Evolutionary conservation across 345 rosid genomes (phyloP), one percentile per base, ranked within the genome.

Genomic region (Erysimum cheiranthoides): DNA sequence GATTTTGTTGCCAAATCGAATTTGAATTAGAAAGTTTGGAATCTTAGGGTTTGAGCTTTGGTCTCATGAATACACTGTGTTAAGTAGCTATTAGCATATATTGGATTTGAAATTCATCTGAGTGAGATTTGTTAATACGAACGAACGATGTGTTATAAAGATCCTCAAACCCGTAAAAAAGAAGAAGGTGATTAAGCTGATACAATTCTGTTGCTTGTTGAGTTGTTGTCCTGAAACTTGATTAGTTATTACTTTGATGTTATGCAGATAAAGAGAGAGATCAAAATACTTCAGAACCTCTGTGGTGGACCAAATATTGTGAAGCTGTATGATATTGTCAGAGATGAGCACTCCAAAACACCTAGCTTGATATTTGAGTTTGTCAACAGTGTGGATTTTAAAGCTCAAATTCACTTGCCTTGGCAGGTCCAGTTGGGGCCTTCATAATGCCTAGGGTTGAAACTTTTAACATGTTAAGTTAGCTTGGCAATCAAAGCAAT

Each of bases 91-190:
- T 12, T 43, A 43, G 47, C 47, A 43, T 13, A 5, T 42, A 1
- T 12, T 6, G 18, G 17, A 30, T 6, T 54, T 13, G 0, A 14
- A 14, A 30, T 54, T 34, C 4, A 30, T 7, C 3, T 30, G 38
- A 13, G 38, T 31, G 6, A 31, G 17, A 56, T 12, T n/a, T 7
- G 84, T 86, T 51, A 81, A 85, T 38, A 87, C 78, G 78, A 86
- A 83, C 45, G 95, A 89, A 49, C 81, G 80, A 14, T 91, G 95
- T 54, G 57, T 85, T 31, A 86, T 92, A 84, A 89, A 92, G 86
- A 89, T 88, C 66, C 97, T 89, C 17, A 88, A 91, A 74, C 97
- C 97, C 8, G 93, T 89, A 14, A 89, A 89, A 86, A 89, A 86
- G 79, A 91, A 91, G 85, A 88, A 89, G 91, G 93, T 88, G 53